phyloP scores from a whole-genome alignment of 306 rosid genomes.

The Biancaea sappan region DNA sequence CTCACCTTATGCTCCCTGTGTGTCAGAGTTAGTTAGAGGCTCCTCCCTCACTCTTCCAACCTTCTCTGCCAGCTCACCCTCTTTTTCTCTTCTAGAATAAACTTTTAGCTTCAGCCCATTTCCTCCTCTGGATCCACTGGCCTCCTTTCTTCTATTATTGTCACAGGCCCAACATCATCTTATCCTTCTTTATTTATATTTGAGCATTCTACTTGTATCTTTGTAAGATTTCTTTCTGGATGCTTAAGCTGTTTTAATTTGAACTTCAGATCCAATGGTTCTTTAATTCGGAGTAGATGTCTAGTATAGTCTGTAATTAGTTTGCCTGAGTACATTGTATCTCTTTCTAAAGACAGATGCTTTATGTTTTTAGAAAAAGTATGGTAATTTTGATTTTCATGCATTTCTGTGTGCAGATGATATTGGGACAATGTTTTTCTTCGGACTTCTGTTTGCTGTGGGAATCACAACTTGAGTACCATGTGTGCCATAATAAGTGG shows the following conservation, averaged over 20 bases:
- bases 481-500: constrained; percentile 72
- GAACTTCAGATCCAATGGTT: constrained; percentile 10
- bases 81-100: too few relatives aligned
- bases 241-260: constrained; percentile 26
- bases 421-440: constrained; percentile 67
- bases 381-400: constrained; percentile 15
- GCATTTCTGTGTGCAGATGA: constrained; percentile 61
- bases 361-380: neutral
- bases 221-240: constrained; percentile 18
- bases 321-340: neutral
- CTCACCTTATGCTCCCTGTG: too few relatives aligned
- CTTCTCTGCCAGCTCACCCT: too few relatives aligned
- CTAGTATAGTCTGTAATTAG: constrained; percentile 5
- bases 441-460: constrained; percentile 64
- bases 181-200: constrained; percentile 26
- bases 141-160: too few relatives aligned
- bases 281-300: constrained; percentile 9
- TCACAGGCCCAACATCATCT: too few relatives aligned
- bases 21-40: too few relatives aligned
- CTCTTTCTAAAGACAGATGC: constrained; percentile 1
- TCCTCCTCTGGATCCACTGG: too few relatives aligned
- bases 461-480: constrained; percentile 95
- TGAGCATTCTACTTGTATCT: constrained; percentile 9
- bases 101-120: too few relatives aligned
- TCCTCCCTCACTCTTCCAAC: too few relatives aligned